Evolutionary conservation across 108 stramenopile genomes (phyloP).

Genomic region (Epithemia pelagica): DNA sequence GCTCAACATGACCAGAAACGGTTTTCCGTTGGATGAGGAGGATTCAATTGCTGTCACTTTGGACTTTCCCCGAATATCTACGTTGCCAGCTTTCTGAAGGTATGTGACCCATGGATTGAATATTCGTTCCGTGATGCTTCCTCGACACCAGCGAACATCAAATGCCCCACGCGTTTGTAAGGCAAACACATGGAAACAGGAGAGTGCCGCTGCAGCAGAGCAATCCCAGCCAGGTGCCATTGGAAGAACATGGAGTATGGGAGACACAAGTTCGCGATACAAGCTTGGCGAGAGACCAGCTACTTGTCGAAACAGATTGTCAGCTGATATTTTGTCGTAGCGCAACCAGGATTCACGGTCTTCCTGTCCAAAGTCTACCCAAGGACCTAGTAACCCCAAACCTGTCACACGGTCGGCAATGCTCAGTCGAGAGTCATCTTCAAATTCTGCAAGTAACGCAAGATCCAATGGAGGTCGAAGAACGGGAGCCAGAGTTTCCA

Average conservation of each 20-base stretch:
- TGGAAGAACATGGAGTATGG: constrained; percentile 74
- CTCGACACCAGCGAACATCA: constrained; percentile 78
- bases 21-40: constrained; percentile 11
- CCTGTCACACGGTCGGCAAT: constrained; percentile 51
- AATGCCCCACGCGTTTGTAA: constrained; percentile 78
- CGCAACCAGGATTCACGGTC: constrained; percentile 49
- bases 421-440: constrained; percentile 18
- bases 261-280: constrained; percentile 63
- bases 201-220: constrained; percentile 78
- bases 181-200: constrained; percentile 85
- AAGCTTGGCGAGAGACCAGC: constrained; percentile 54
- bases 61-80: constrained; percentile 42
- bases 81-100: constrained; percentile 34
- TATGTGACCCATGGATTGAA: constrained; percentile 67
- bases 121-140: constrained; percentile 60
- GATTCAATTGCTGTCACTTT: constrained; percentile 48
- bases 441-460: constrained; percentile 62
- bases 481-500: constrained; percentile 26
- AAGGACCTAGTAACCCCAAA: constrained; percentile 54
- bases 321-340: constrained; percentile 67
- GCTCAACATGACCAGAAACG: not conserved
- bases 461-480: constrained; percentile 72
- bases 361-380: constrained; percentile 83
- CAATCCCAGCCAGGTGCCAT: constrained; percentile 81
- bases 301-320: constrained; percentile 45